Base-by-base conservation (phyloP, 345 rosid genomes). In the Camelina neglecta region DNA sequence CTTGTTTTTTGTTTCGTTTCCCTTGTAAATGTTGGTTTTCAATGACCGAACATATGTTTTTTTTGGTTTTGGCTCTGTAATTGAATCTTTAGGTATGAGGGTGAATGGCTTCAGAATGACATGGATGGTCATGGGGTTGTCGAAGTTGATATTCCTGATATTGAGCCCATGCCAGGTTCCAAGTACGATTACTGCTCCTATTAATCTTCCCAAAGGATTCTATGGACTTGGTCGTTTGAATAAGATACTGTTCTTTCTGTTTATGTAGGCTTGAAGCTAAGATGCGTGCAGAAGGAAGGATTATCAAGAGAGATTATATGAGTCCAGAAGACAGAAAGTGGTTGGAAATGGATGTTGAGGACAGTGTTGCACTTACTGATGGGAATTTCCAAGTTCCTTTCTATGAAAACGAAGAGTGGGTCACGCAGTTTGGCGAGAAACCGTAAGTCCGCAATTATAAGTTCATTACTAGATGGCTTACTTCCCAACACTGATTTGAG, bases 331-430 rank as follows among this genome's bases (percentile, higher is more conserved):
- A 93, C 81, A 88, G 81, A 78, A 75, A 90, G 82, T 93, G 97
- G 98, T 80, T 91, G 80, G 93, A 93, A 86, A 89, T 84, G 93
- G 98, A 93, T 84, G 84, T 93, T 49, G 98, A 93, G 81, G 98
- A 93, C 73, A 85, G 84, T 71, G 16, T 89, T 47, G 81, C 51
- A 50, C 76, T 91, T 50, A 79, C 87, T 61, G 85, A 65, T 4
- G 90, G 85, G 11, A 59, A 67, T 20, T 85, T 71, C 80, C 82
- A 87, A 81, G 80, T 86, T 36, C 98, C 98, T 29, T 88, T 82
- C 75, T 89, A 91, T 58, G 96, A 93, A 83, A 85, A 81, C 41
- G 83, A 91, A 49, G 90, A 79, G 75, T 91, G 98, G 98, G 66
- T 89, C 66, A 84, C 23, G 55, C 85, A 87, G 64, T 93, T 86